Conservation (phyloP, 306 rosid species). For the Quercus mongolica region DNA sequence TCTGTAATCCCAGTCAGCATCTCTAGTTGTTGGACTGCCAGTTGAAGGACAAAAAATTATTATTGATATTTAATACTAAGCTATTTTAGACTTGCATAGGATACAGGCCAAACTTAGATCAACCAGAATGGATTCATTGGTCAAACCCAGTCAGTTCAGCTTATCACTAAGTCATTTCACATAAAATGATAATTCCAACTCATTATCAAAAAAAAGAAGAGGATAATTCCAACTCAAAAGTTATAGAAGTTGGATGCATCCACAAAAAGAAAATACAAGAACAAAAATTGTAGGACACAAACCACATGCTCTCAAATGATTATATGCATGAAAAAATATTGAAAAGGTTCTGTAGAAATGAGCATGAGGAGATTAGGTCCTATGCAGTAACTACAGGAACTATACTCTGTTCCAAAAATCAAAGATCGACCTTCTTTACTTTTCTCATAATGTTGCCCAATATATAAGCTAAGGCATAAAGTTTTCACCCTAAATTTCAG, state of each 20-base stretch:
- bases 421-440: neutral
- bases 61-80: neutral
- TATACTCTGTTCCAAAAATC: neutral
- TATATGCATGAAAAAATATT: neutral
- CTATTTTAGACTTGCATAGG: neutral
- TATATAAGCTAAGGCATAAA: neutral
- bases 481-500: neutral
- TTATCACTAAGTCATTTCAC: neutral
- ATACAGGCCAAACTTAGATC: neutral
- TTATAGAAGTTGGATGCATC: neutral
- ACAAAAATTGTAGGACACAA: neutral
- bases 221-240: neutral
- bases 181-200: neutral
- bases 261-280: neutral
- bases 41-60: constrained; percentile 14
- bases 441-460: neutral
- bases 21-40: constrained; percentile 44
- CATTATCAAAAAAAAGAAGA: neutral
- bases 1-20: constrained; percentile 78
- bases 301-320: neutral
- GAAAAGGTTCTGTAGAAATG: neutral
- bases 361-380: neutral
- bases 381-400: neutral
- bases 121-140: neutral
- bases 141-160: neutral